Evolutionary conservation across 371 early-diverging fungal species (phyloP), one percentile per base, ranked within the genome.

Genomic region (Saksenaea vasiformis): DNA sequence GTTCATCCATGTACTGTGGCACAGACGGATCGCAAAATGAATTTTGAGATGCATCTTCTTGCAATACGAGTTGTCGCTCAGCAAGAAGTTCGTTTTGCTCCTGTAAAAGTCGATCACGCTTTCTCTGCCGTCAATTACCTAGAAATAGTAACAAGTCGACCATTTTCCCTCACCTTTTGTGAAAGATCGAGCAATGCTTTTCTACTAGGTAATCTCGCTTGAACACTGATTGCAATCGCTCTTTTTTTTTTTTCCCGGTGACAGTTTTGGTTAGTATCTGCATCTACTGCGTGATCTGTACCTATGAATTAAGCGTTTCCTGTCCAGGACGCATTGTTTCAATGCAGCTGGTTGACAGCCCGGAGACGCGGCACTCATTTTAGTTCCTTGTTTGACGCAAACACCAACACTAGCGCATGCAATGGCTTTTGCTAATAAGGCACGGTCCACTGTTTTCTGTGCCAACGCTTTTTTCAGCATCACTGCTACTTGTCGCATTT

Each of bases 1-100:
- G 88, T 44, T 93, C 93, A 62, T 93, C 91, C 90, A 92, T 90
- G 71, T 92, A 90, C 37, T 76, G 76, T 4, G 78, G 73, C 17
- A 77, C 69, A 7, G 80, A 64, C 0, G 75, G 66, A 60, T 81
- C 51, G 22, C 51, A 47, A n/a, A 11, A 0, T 72, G 72, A 69
- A 64, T 28, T 70, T 37, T 71, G 62, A 62, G 80, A 77, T 22
- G 76, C 76, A 47, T 84, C 82, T n/a, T 84, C 85, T 19, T 65
- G 61, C 3, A 91, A 79, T 0, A 89, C 84, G 0, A 80, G 57
- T 24, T 87, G 77, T 2, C 92, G 85, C 66, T 93, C 91, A 7
- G 76, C 73, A 43, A 86, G 72, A 8, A 91, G 79, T 61, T 90
- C 91, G 15, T 69, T 58, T 68, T 90, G 89, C 67, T 93, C 93